A percentile compares a stretch with the other conserved stretches of the same genome.
Evolutionary conservation across 176 grass and related monocot species (phyloP).

Genomic region (Microstegium vimineum): DNA sequence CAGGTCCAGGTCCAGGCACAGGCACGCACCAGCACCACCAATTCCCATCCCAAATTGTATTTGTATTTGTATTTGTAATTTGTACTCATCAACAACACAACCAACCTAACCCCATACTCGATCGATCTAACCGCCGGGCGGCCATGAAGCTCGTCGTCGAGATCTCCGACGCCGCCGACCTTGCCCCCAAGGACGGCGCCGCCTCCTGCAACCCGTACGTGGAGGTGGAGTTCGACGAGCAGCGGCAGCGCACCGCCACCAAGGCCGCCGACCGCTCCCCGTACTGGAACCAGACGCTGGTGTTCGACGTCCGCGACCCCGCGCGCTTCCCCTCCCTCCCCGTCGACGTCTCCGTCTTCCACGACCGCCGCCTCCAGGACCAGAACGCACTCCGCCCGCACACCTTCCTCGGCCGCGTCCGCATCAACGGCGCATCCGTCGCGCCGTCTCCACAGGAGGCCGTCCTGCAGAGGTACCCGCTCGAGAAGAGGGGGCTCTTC

Average conservation of each 20-base stretch:
- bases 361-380: conserved; percentile 35
- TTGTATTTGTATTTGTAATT: too few relatives aligned
- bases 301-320: conserved; percentile 56
- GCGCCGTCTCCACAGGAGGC: conserved; percentile 26
- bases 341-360: conserved; percentile 49
- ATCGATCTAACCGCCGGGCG: too few relatives aligned
- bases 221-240: conserved; percentile 53
- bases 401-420: conserved; percentile 66
- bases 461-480: conserved; percentile 56
- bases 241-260: conserved; percentile 60
- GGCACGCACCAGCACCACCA: too few relatives aligned
- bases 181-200: conserved; percentile 53
- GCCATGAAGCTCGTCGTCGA: conserved; percentile 79
- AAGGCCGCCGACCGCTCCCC: conserved; percentile 42
- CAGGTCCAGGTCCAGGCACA: too few relatives aligned
- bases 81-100: too few relatives aligned
- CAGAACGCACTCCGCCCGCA: conserved; percentile 21
- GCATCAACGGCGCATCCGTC: conserved; percentile 50
- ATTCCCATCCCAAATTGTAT: too few relatives aligned
- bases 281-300: conserved; percentile 59
- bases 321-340: conserved; percentile 4
- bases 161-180: conserved; percentile 57
- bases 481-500: conserved; percentile 70
- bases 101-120: too few relatives aligned
- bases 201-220: conserved; percentile 65